Evolutionary conservation across 768 basidiomycete genomes (phyloP), one percentile per base, ranked within the genome.

Genomic region (Kwoniella pini): DNA sequence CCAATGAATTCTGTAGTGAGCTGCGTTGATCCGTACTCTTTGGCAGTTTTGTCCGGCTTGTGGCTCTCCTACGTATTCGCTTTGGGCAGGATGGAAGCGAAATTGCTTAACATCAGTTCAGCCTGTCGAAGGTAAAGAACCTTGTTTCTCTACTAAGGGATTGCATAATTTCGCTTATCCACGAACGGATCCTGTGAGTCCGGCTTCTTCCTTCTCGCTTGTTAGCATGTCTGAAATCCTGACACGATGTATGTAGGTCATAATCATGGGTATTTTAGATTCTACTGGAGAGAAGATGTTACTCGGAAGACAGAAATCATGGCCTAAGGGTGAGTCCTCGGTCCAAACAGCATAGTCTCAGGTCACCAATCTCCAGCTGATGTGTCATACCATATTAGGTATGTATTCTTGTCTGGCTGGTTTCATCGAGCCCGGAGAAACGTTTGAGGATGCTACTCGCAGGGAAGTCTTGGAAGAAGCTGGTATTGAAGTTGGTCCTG

Each of bases 61-160:
- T 75, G 92, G 93, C 3, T 84, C 87, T 0, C 83, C 83, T 1
- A 84, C 86, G 0, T 89, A 90, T 70, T 89, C 91, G 0, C 81
- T 90, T 67, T 97, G 95, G 95, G 92, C 86, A 3, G 95, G 95
- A 0, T 99, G 93, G 94, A 99, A 99, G 79, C 80, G 93, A 1
- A 83, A 84, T 3, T 99, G 95, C 77, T 81, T 83, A 5, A 83
- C 88, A 0, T 65, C 66, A 2, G 30, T 75, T 10, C 40, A 67
- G 9, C 62, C 68, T 5, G 54, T 62, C 9, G 56, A 62, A 28
- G 70, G 71, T 17, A 58, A 69, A 45, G 67, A 68, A 48, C 68
- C 76, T 0, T 73, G 71, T 39, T 67, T 71, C 53, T 75, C 73
- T 2, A 90, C 89, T 52, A 88, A 84, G 62, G 94, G 95, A 3